Percentiles rank a stretch among this genome's conserved stretches.
Evolutionary conservation across 2,329 filamentous ascomycete genomes (phyloP).

Genomic region (Chrysoporthe austroafricana): DNA sequence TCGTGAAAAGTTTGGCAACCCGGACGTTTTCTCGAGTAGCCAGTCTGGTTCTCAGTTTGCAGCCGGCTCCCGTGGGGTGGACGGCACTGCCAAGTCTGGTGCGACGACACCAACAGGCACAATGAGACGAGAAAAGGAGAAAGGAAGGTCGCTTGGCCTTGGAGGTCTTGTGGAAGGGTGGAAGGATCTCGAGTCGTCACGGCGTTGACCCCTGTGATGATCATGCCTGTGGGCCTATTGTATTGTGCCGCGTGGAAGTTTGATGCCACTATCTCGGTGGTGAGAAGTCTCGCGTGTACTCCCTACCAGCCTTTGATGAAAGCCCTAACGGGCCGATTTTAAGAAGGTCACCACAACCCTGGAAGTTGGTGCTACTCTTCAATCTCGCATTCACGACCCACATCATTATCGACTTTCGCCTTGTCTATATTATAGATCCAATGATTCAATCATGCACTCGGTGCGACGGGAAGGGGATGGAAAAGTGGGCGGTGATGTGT

Average conservation of each 20-base stretch:
- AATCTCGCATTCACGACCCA: not conserved
- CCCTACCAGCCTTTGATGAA: not conserved
- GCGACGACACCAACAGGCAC: conserved; percentile 25
- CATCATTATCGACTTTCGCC: not conserved
- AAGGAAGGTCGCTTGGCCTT: conserved; percentile 32
- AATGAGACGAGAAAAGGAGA: conserved; percentile 36
- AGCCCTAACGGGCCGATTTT: not conserved
- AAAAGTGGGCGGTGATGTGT: not conserved
- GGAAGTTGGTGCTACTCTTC: not conserved
- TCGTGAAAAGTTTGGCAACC: conserved; percentile 31
- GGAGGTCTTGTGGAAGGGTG: conserved; percentile 30
- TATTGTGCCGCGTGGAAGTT: not conserved
- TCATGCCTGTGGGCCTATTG: not conserved
- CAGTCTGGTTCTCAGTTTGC: conserved; percentile 5
- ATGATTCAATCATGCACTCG: not conserved
- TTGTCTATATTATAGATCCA: not conserved
- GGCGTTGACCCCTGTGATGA: conserved; percentile 17
- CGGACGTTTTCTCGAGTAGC: conserved; percentile 33
- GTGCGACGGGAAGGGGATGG: conserved; percentile 2
- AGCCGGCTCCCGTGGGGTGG: not conserved
- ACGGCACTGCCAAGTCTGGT: conserved; percentile 14
- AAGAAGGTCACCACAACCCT: not conserved
- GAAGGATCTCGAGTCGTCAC: conserved; percentile 25
- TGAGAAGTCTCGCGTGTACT: not conserved
- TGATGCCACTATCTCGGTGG: not conserved